These are phyloP conservation scores for Fonsecaea multimorphosa DNA, from an alignment of 2,329 filamentous ascomycete species.

Conservation along the genomic window DNA sequence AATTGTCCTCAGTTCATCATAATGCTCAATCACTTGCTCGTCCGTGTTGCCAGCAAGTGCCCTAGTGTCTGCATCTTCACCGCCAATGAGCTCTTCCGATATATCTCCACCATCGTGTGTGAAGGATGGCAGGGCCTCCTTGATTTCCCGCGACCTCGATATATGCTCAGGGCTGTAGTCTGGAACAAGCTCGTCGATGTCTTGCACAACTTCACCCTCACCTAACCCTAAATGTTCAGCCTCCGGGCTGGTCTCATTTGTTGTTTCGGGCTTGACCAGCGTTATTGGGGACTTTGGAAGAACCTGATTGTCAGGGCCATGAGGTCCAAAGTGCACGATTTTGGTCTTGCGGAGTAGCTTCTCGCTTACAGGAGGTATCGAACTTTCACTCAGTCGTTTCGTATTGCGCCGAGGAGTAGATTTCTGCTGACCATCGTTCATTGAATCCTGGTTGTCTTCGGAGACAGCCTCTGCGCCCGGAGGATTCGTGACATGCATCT, in stretches of 20 bases:
- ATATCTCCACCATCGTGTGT: not conserved
- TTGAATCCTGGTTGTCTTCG: not conserved
- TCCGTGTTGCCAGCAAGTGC: not conserved
- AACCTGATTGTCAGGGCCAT: conserved; percentile 31
- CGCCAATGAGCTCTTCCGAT: not conserved
- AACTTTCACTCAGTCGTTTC: conserved; percentile 21
- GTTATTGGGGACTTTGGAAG: not conserved
- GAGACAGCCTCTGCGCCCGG: not conserved
- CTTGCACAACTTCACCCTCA: conserved; percentile 1
- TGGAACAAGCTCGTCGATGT: not conserved
- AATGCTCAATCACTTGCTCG: not conserved
- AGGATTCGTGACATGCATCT: not conserved
- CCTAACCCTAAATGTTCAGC: not conserved
- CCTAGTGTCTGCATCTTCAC: not conserved
- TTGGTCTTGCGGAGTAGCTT: conserved; percentile 23
- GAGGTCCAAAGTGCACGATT: conserved; percentile 30
- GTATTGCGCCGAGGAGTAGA: conserved; percentile 7
- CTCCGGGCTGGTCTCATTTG: not conserved
- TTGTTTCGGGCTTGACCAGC: not conserved
- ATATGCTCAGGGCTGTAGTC: not conserved
- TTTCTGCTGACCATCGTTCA: not conserved
- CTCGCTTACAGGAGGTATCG: conserved; percentile 30
- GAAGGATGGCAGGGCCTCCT: not conserved
- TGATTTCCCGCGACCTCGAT: not conserved
- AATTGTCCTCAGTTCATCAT: not conserved